Evolutionary conservation across 208 protist species (phyloP).

Genomic region (Acanthamoeba lenticulata): DNA sequence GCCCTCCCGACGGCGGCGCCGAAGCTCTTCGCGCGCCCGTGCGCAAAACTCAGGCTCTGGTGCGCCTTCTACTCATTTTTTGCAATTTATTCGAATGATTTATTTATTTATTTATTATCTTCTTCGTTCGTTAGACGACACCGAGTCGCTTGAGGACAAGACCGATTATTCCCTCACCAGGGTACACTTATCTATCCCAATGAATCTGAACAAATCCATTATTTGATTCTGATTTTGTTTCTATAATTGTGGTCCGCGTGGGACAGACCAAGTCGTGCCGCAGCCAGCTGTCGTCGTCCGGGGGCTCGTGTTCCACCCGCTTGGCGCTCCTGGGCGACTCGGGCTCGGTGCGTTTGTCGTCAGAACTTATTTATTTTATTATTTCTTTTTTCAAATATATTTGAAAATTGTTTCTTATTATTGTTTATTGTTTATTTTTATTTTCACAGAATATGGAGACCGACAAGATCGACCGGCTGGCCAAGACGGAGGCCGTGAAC

Average conservation of each 20-base stretch:
- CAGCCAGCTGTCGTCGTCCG: slow-evolving; percentile 22
- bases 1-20: background rate
- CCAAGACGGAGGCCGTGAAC: slow-evolving; percentile 45
- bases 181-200: background rate
- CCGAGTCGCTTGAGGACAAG: background rate
- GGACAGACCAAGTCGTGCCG: slow-evolving; percentile 18
- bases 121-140: no score
- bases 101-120: no score
- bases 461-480: slow-evolving; percentile 28
- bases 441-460: background rate
- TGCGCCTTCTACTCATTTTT: background rate
- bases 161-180: slow-evolving; percentile 28
- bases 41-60: slow-evolving; percentile 10
- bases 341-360: no score
- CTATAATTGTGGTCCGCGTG: background rate
- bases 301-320: background rate
- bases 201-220: background rate
- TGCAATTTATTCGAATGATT: background rate
- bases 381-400: background rate
- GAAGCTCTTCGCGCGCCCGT: slow-evolving; percentile 12
- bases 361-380: background rate
- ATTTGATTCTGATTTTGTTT: no score
- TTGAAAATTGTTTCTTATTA: background rate
- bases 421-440: background rate
- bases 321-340: slow-evolving; percentile 2